phyloP scores from a whole-genome alignment of 305 asterid species.

The Solanum chacoense region DNA sequence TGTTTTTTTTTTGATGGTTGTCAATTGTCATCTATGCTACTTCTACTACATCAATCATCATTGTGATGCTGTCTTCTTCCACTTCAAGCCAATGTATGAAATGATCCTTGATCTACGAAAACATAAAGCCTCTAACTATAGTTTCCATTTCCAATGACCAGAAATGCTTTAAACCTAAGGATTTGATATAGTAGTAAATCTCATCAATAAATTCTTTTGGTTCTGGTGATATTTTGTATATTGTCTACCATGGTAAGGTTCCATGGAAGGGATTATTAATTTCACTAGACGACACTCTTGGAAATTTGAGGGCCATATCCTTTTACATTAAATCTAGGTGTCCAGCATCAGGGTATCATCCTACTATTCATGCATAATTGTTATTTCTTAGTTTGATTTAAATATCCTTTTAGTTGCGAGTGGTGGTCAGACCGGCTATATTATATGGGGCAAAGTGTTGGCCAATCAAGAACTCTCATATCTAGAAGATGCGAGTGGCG shows the following conservation, averaged over 20 bases:
- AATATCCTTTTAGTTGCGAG: neutral
- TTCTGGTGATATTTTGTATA: neutral
- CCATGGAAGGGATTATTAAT: neutral
- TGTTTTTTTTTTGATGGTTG: neutral
- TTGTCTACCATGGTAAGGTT: neutral
- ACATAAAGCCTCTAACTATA: neutral
- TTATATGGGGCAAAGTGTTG: neutral
- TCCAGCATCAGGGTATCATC: neutral
- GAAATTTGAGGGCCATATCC: neutral
- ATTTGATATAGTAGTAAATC: neutral
- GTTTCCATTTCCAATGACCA: neutral
- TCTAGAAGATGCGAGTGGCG: neutral
- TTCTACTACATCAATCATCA: neutral
- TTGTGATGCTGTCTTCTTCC: neutral
- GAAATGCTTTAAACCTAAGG: neutral
- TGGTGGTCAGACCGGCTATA: neutral
- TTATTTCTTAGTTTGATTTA: neutral
- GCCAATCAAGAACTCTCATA: neutral
- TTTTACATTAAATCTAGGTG: neutral
- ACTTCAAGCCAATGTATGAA: neutral
- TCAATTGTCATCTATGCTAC: neutral
- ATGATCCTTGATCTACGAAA: neutral
- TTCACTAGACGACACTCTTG: neutral
- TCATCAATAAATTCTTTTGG: neutral
- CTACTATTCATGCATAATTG: neutral